Base-by-base conservation (phyloP, 2,329 filamentous ascomycete genomes). In the Mycosphaerelloides madeirae region DNA sequence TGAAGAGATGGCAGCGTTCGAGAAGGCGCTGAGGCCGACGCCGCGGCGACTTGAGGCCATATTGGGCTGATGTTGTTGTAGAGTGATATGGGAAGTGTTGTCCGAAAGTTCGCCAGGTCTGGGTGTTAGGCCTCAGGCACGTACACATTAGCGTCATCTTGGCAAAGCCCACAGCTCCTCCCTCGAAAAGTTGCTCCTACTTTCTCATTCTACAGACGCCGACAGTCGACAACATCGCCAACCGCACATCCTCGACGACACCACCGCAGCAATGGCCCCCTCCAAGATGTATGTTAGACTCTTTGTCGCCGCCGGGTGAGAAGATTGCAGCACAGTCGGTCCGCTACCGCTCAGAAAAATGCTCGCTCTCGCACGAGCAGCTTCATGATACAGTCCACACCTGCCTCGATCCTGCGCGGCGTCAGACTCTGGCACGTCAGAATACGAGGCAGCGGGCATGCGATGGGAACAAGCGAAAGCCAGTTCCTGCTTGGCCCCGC, bases 1-100 rank as follows among this genome's bases (percentile, higher is more conserved):
- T 20, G 84, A 87, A 8, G 89, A 86, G 52, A 95, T 81, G 43
- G 83, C 85, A 50, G 83, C 85, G 55, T 89, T 85, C 66, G 89
- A 85, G 63, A 96, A 94, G 63, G 90, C 90, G 25, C 85, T 89
- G 46, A 97, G 82, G 60, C 91, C 91, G 49, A 95, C 88, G 53
- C 88, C 88, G 69, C 87, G 87, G 59, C 85, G 83, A 53, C 65
- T 66, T 46, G 65, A 68, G 47, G 69, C 63, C 70, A 73, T 73
- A n/a, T n/a, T 47, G 31, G 43, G 34, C 46, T 51, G 13, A 20
- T 29, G 7, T 5, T 28, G 14, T 36, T 28, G n/a, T 5, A 32
- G 12, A 18, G 20, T 18, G 15, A 38, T 29, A 31, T 36, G 22
- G 35, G 15, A 33, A 16, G 7, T 33, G 15, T 18, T 15, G 31